A percentile compares a stretch with the other conserved stretches of the same genome.
phyloP scores from a whole-genome alignment of 495 filamentous ascomycete species.

The Trichoderma parareesei region DNA sequence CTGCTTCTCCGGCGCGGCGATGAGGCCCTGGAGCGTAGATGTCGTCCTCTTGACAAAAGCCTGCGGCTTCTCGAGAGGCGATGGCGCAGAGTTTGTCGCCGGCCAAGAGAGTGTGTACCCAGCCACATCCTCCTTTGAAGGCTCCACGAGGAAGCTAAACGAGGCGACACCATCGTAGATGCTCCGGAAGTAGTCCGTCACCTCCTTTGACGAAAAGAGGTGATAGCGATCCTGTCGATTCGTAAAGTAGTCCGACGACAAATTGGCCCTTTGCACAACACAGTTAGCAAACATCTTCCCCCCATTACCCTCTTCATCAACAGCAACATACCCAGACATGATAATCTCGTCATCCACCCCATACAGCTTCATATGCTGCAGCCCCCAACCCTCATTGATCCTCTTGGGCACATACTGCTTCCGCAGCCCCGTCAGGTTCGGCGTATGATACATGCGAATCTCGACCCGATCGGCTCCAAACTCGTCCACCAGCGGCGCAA shows the following conservation, averaged over 20 bases:
- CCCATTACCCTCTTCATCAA: background rate
- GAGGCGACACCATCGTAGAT: constrained; percentile 71
- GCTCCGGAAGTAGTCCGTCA: constrained; percentile 73
- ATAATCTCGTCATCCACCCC: constrained; percentile 95
- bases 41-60: constrained; percentile 63
- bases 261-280: constrained; percentile 58
- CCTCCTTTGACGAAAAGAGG: constrained; percentile 65
- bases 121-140: constrained; percentile 43
- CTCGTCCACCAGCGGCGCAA: constrained; percentile 70
- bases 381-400: constrained; percentile 96
- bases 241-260: constrained; percentile 92
- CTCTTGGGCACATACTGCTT: constrained; percentile 78
- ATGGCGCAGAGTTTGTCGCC: constrained; percentile 57
- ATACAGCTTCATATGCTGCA: constrained; percentile 99
- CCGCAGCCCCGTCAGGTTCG: constrained; percentile 79
- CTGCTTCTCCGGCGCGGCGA: constrained; percentile 25
- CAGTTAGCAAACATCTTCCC: background rate
- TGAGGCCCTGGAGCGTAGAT: constrained; percentile 53
- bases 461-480: constrained; percentile 85
- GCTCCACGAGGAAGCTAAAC: constrained; percentile 72
- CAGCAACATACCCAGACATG: constrained; percentile 62
- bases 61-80: constrained; percentile 60
- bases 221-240: constrained; percentile 95
- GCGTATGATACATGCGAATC: constrained; percentile 95
- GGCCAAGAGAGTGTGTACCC: constrained; percentile 79